Base-by-base conservation (phyloP, 768 basidiomycete species). In the Auricularia cornea region DNA sequence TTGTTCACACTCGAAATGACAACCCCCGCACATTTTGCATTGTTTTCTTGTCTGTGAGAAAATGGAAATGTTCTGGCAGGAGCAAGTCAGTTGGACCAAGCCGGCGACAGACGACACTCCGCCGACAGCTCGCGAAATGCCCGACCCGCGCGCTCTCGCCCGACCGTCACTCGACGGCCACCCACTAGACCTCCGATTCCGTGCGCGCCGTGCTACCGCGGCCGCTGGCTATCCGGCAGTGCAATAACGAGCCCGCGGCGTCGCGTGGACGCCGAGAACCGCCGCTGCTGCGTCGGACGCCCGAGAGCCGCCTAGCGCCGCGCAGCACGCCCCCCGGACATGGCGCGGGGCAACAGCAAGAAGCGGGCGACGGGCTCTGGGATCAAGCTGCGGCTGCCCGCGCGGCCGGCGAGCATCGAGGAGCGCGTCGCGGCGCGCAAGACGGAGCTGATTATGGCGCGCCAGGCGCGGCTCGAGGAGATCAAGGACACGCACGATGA, bases 401-500 rank as follows among this genome's bases (percentile, higher is more conserved):
- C 44, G 44, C 44, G 44, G 12, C 35, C 35, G 35, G 44, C 44
- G 44, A 48, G 44, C 44, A 20, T 48, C 20, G 44, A 48, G 44
- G 44, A 48, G 44, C 44, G 44, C 59, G 68, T 48, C 20, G 44
- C 44, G 44, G 16, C 44, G 44, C 44, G 44, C 44, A 48, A 48
- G 59, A 72, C 74, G 28, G 76, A 74, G 60, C 70, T 88, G 71
- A 68, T 94, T n/a, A 74, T 74, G 59, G 77, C 84, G 67, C 85
- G 83, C 72, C 86, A 88, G 72, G 70, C 69, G 16, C 77, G 87
- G 66, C 71, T 93, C 68, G 82, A 84, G 67, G 70, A 72, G 4
- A 80, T 90, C 30, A 70, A 84, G 63, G 83, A 87, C 62, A 78
- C 70, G 66, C 92, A 93, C 75, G 92, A 94, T 72, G 80, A 81